Percentiles rank a stretch among this genome's conserved stretches.
Evolutionary conservation across 2,329 filamentous ascomycete genomes (phyloP).

Genomic region (Venturia nashicola): DNA sequence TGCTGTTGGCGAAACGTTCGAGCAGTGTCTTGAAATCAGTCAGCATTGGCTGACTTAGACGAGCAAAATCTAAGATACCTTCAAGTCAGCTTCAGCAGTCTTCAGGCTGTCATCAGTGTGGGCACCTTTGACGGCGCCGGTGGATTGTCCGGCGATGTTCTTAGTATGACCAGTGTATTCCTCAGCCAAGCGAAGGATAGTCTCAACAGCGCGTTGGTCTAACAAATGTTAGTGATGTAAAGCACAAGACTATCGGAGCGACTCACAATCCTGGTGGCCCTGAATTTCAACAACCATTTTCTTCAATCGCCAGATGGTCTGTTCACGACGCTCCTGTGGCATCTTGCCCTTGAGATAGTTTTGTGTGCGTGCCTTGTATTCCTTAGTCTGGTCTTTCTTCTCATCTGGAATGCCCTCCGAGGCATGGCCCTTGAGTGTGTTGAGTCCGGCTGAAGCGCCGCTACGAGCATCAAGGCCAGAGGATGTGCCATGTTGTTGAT

Average conservation of each 20-base stretch:
- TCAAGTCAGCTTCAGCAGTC: slow-evolving; percentile 66
- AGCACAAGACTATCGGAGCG: not conserved
- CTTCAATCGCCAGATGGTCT: slow-evolving; percentile 84
- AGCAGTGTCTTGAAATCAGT: slow-evolving; percentile 58
- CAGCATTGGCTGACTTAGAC: slow-evolving; percentile 33
- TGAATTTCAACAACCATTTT: slow-evolving; percentile 98
- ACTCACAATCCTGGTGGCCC: slow-evolving; percentile 74
- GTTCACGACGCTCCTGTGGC: slow-evolving; percentile 83
- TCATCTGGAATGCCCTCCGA: slow-evolving; percentile 56
- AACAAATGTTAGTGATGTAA: not conserved
- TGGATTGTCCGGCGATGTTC: slow-evolving; percentile 49
- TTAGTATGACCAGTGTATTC: slow-evolving; percentile 69
- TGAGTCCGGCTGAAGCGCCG: slow-evolving; percentile 30
- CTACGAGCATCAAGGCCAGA: slow-evolving; percentile 41
- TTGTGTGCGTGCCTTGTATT: slow-evolving; percentile 39
- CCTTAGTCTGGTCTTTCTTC: slow-evolving; percentile 22
- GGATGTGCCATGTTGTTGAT: slow-evolving; percentile 33
- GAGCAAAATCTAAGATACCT: slow-evolving; percentile 38
- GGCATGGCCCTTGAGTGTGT: slow-evolving; percentile 41
- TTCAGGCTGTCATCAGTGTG: slow-evolving; percentile 51
- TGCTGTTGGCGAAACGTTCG: slow-evolving; percentile 92
- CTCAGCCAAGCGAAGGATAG: slow-evolving; percentile 72
- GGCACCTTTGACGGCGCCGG: slow-evolving; percentile 60
- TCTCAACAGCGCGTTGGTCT: slow-evolving; percentile 81
- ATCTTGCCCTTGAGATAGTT: slow-evolving; percentile 79